These are phyloP conservation scores for Hymenoscyphus fraxineus DNA, from an alignment of 2,329 filamentous ascomycete genomes.

Conservation along the genomic window DNA sequence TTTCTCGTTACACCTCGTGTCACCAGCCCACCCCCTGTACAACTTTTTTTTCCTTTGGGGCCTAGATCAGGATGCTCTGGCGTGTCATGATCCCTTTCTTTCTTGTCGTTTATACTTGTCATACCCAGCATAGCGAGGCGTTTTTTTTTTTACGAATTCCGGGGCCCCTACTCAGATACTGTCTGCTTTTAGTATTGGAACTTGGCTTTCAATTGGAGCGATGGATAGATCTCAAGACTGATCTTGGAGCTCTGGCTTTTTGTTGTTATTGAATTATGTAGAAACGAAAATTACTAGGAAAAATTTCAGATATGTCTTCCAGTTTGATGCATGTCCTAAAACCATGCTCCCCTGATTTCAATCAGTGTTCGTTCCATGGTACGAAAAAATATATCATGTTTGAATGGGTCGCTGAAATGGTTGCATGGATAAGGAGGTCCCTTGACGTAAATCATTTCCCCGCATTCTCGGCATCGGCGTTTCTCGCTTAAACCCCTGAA, in stretches of 20 bases:
- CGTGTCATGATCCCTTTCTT: slow-evolving; percentile 10
- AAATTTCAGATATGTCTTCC: background rate
- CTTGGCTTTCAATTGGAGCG: background rate
- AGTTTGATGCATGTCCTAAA: background rate
- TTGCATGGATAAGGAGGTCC: background rate
- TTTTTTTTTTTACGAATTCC: slow-evolving; percentile 9
- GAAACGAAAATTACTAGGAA: background rate
- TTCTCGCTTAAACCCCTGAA: background rate
- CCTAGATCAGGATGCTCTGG: background rate
- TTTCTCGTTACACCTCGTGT: background rate
- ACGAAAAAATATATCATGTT: background rate
- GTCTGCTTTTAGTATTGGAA: background rate
- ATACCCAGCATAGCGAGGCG: slow-evolving; percentile 20
- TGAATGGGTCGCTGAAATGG: background rate
- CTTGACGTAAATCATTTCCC: slow-evolving; percentile 2
- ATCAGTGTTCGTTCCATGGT: background rate
- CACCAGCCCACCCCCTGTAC: background rate
- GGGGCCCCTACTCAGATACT: background rate
- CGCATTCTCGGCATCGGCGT: background rate
- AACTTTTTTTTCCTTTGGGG: background rate
- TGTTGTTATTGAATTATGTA: background rate
- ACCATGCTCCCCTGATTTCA: background rate
- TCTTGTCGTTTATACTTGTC: slow-evolving; percentile 15
- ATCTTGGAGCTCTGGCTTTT: background rate
- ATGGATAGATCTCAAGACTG: background rate